These are phyloP conservation scores for Aspergillus indologenus DNA, from an alignment of 495 filamentous ascomycete species.

Conservation along the genomic window DNA sequence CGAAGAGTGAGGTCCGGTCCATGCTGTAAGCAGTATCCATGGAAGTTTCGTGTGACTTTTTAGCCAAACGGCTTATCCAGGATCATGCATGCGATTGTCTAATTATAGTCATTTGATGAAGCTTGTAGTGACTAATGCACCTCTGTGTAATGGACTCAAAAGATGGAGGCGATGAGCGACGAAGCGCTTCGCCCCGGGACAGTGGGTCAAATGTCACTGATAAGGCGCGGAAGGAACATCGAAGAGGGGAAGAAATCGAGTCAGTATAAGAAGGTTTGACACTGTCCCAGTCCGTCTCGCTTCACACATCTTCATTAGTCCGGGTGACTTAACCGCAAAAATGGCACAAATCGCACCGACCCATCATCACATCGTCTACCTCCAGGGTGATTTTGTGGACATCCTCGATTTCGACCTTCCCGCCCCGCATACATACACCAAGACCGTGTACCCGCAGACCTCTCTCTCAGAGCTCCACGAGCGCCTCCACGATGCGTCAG, in stretches of 20 bases:
- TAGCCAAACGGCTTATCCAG: not conserved
- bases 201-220: slow-evolving; percentile 11
- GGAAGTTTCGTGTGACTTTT: not conserved
- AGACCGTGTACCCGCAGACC: slow-evolving; percentile 19
- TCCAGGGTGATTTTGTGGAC: slow-evolving; percentile 22
- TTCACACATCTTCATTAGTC: not conserved
- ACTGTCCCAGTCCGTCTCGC: not conserved
- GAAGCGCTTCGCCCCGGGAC: not conserved
- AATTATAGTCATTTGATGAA: not conserved
- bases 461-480: slow-evolving; percentile 33
- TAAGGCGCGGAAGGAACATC: slow-evolving; percentile 7
- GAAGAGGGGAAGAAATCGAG: not conserved
- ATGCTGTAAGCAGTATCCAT: not conserved
- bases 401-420: slow-evolving; percentile 23
- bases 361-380: slow-evolving; percentile 25
- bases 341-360: slow-evolving; percentile 7
- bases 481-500: slow-evolving; percentile 47
- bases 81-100: too few relatives aligned
- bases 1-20: not conserved
- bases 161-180: not conserved
- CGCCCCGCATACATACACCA: slow-evolving; percentile 18
- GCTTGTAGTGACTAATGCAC: not conserved
- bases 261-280: not conserved
- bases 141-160: not conserved
- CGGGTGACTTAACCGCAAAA: not conserved